Conservation (phyloP, 805 yeast species). For the Vanderwaltozyma polyspora region DNA sequence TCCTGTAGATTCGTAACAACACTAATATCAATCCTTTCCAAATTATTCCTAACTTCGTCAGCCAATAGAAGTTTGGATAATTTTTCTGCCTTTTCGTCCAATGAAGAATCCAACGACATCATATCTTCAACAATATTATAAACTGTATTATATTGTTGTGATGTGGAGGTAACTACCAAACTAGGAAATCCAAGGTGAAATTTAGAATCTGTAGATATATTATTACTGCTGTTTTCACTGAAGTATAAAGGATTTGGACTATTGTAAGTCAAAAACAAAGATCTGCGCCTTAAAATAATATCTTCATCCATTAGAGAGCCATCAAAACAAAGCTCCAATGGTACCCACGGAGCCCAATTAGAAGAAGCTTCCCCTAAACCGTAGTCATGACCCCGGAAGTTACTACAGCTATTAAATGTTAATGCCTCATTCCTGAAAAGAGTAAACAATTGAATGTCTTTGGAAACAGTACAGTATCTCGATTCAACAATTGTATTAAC, state of each 20-base stretch:
- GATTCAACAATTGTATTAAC: constrained; percentile 38
- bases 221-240: constrained; percentile 20
- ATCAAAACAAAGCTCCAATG: constrained; percentile 50
- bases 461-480: constrained; percentile 43
- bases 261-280: constrained; percentile 38
- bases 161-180: constrained; percentile 41
- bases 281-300: constrained; percentile 40
- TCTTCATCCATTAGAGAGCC: constrained; percentile 33
- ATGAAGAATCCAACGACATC: constrained; percentile 26
- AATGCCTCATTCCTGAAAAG: constrained; percentile 32
- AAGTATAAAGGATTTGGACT: constrained; percentile 44
- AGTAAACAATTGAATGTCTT: constrained; percentile 46
- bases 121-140: constrained; percentile 40
- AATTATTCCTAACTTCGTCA: constrained; percentile 35
- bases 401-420: constrained; percentile 17
- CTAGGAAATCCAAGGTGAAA: constrained; percentile 33
- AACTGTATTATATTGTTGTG: constrained; percentile 45
- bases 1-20: constrained; percentile 40
- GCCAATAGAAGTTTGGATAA: constrained; percentile 43
- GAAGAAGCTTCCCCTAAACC: constrained; percentile 18
- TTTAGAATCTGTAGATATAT: constrained; percentile 21
- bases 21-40: constrained; percentile 26
- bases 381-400: constrained; percentile 21
- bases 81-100: constrained; percentile 33
- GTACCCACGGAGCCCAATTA: constrained; percentile 60